These are phyloP conservation scores for Rutstroemia sp. DNA, from an alignment of 2,329 filamentous ascomycete species.

Conservation along the genomic window DNA sequence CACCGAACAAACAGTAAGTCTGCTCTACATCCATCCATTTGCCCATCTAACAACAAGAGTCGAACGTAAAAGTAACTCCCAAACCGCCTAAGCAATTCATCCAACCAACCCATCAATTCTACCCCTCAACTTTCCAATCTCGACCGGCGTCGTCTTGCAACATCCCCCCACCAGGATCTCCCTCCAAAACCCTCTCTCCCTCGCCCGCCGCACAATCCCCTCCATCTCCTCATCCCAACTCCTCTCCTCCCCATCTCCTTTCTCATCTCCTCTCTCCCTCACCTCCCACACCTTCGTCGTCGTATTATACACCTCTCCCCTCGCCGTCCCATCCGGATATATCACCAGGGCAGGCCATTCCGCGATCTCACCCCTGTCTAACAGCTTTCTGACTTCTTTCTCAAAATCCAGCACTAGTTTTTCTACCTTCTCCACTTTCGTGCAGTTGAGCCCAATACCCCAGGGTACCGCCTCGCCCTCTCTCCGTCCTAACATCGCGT, in stretches of 20 bases:
- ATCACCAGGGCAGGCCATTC: constrained; percentile 50
- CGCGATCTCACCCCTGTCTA: constrained; percentile 32
- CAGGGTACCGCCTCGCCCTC: constrained; percentile 37
- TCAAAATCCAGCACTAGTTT: constrained; percentile 49
- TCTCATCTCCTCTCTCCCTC: constrained; percentile 26
- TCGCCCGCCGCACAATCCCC: constrained; percentile 28
- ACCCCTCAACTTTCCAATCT: constrained; percentile 23
- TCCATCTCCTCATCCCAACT: constrained; percentile 33
- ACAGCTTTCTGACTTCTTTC: constrained; percentile 35
- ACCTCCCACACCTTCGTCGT: constrained; percentile 52
- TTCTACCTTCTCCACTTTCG: constrained; percentile 55
- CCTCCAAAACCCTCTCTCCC: constrained; percentile 19
- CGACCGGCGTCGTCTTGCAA: constrained; percentile 35
- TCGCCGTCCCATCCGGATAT: constrained; percentile 61
- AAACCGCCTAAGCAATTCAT: background rate
- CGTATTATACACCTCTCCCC: constrained; percentile 61
- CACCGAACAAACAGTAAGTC: too few species aligned
- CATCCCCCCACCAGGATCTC: constrained; percentile 38
- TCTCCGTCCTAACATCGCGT: constrained; percentile 29
- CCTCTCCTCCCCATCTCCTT: constrained; percentile 11
- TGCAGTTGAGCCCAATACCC: constrained; percentile 64
- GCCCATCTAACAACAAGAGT: too few species aligned
- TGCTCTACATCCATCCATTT: too few species aligned
- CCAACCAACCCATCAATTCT: constrained; percentile 18
- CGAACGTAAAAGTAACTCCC: too few species aligned